Base-by-base conservation (phyloP, 768 basidiomycete genomes). In the Mycena vitilis region DNA sequence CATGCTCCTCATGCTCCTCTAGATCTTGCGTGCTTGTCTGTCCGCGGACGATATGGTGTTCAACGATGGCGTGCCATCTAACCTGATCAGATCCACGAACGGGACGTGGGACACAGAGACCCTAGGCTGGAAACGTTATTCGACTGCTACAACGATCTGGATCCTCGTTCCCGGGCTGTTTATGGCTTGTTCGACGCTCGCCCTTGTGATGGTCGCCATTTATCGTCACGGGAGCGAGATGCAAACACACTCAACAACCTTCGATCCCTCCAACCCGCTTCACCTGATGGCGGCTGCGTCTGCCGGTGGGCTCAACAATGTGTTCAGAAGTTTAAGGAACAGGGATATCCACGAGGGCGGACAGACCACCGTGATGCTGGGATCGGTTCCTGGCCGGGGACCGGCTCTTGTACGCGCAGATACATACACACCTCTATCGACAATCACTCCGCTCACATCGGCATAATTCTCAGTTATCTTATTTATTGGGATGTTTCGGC, bases 201-300 rank as follows among this genome's bases (percentile, higher is more conserved):
- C n/a, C 30, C 12, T 66, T 1, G 48, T 60, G 4, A 18, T 61
- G 5, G 44, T 37, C 45, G 65, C 65, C 18, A 10, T 60, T 6
- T 52, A 45, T 16, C 57, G 51, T 11, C 57, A 65, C 23, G 20
- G 23, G 0, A 42, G 49, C 9, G 47, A 40, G 1, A 40, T 59
- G 7, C n/a, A 18, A 18, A 37, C 42, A 45, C 42, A 63, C 4
- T 12, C 30, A 7, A n/a, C 52, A 4, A 9, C 30, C 18, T 65
- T 65, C 15, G 57, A 65, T 34, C 57, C 64, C 9, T 54, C 61
- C 8, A 42, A 65, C 30, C 63, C 63, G 16, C 45, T 58, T 2
- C 63, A 65, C 38, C n/a, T 65, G 22, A 62, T 60, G 18, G 66
- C 54, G 13, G 66, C 36, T 9, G 44, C 53, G 1, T 12, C 59